Evolutionary conservation across 306 rosid species (phyloP).

Genomic region (Geum urbanum): DNA sequence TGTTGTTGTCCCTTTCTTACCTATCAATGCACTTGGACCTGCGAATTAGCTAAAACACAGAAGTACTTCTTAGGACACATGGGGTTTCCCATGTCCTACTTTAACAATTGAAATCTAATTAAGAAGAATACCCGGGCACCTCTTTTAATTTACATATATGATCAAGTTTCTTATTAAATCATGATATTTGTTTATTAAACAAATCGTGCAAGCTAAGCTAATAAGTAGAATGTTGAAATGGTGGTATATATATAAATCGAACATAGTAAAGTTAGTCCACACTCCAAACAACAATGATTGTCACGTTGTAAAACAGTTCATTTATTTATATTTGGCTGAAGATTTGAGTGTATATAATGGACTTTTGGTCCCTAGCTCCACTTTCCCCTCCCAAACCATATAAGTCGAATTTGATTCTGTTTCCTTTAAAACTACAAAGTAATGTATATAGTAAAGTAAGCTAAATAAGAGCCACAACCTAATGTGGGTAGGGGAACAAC

Average conservation of each 20-base stretch:
- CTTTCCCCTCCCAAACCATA: neutral
- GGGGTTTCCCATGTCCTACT: neutral
- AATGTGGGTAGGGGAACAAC: constrained; percentile 22
- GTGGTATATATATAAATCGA: neutral
- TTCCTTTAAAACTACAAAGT: constrained; percentile 2
- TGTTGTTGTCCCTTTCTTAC: neutral
- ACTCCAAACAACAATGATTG: constrained; percentile 32
- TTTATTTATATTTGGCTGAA: constrained; percentile 11
- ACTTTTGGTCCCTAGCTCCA: constrained; percentile 39
- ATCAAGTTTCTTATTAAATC: neutral
- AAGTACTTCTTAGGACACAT: neutral
- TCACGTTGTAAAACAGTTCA: constrained; percentile 22
- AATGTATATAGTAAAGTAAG: neutral
- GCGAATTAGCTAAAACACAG: no score
- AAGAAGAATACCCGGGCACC: neutral
- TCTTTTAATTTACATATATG: neutral
- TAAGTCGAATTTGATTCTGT: constrained; percentile 37
- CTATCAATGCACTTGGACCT: neutral
- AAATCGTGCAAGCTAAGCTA: constrained; percentile 14
- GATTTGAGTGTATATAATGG: constrained; percentile 33
- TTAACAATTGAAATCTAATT: neutral
- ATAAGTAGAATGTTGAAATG: constrained; percentile 3
- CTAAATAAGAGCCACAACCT: constrained; percentile 23
- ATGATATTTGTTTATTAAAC: neutral
- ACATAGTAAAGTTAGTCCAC: constrained; percentile 19